These are phyloP conservation scores for Myriosclerotinia duriaeana DNA, from an alignment of 2,329 filamentous ascomycete species.

Conservation along the genomic window DNA sequence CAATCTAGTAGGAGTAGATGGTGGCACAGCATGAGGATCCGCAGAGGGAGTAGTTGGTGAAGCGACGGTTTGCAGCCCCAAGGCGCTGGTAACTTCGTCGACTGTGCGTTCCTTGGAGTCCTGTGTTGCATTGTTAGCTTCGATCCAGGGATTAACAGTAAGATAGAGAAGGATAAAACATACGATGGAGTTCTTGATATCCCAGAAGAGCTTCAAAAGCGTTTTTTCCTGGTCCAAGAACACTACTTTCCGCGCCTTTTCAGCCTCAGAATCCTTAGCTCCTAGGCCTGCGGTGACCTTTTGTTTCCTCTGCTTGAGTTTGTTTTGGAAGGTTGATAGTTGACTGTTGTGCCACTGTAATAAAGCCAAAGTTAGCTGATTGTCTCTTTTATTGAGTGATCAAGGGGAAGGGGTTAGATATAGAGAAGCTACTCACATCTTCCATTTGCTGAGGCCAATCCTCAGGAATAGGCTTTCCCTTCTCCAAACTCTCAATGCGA, in stretches of 20 bases:
- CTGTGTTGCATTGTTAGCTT: neutral
- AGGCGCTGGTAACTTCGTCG: neutral
- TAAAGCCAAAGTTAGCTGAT: neutral
- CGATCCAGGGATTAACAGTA: neutral
- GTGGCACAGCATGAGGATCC: neutral
- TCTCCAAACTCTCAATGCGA: neutral
- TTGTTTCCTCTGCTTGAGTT: neutral
- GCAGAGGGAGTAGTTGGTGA: neutral
- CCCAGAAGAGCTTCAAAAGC: slow-evolving; percentile 11
- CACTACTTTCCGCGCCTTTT: neutral
- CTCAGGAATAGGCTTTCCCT: neutral
- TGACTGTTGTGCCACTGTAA: slow-evolving; percentile 8
- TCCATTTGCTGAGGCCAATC: slow-evolving; percentile 12
- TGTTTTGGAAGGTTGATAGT: neutral
- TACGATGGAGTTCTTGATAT: slow-evolving; percentile 9
- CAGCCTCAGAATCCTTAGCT: neutral
- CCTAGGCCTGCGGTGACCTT: neutral
- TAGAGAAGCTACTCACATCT: neutral
- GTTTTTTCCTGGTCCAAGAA: neutral
- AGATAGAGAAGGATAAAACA: neutral
- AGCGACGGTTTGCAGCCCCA: neutral
- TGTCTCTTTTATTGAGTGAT: rapidly evolving
- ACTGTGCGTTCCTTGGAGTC: neutral
- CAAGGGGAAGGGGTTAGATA: neutral
- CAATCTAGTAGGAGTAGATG: neutral